A percentile compares a stretch with the other conserved stretches of the same genome.
These are phyloP conservation scores for Phoma sp. DNA, from an alignment of 2,329 filamentous ascomycete species.

Conservation along the genomic window DNA sequence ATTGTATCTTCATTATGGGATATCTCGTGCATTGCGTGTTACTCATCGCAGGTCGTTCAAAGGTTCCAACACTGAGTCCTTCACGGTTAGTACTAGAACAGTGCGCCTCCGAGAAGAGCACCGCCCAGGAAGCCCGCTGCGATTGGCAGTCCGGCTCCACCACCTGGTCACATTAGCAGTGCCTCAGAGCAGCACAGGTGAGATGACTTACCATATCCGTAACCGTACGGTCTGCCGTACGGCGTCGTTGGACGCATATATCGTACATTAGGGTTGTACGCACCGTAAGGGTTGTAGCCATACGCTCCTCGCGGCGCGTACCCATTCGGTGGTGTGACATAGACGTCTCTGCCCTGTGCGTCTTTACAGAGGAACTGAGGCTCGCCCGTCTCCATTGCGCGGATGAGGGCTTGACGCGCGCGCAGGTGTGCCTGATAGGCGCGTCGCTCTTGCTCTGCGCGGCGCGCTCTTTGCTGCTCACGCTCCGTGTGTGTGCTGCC, in stretches of 20 bases:
- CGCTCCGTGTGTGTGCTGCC: conserved; percentile 63
- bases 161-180: conserved; percentile 16
- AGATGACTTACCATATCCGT: conserved; percentile 40
- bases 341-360: conserved; percentile 61
- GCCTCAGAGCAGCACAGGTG: not conserved
- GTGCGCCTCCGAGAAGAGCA: conserved; percentile 38
- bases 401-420: conserved; percentile 58
- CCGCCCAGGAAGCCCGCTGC: conserved; percentile 45
- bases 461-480: conserved; percentile 51
- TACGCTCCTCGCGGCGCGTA: conserved; percentile 52
- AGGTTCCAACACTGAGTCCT: too few species aligned
- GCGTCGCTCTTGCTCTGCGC: conserved; percentile 58
- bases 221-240: conserved; percentile 51
- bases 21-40: not conserved
- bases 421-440: conserved; percentile 60
- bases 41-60: not conserved
- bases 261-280: conserved; percentile 57
- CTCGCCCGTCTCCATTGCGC: conserved; percentile 60
- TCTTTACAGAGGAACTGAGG: conserved; percentile 64
- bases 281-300: conserved; percentile 51
- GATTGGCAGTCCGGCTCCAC: conserved; percentile 44
- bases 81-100: conserved; percentile 25
- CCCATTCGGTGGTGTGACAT: conserved; percentile 60
- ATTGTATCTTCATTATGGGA: not conserved
- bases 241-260: conserved; percentile 57